These are phyloP conservation scores for Alternaria sp. DNA, from an alignment of 2,329 filamentous ascomycete genomes.

Conservation along the genomic window DNA sequence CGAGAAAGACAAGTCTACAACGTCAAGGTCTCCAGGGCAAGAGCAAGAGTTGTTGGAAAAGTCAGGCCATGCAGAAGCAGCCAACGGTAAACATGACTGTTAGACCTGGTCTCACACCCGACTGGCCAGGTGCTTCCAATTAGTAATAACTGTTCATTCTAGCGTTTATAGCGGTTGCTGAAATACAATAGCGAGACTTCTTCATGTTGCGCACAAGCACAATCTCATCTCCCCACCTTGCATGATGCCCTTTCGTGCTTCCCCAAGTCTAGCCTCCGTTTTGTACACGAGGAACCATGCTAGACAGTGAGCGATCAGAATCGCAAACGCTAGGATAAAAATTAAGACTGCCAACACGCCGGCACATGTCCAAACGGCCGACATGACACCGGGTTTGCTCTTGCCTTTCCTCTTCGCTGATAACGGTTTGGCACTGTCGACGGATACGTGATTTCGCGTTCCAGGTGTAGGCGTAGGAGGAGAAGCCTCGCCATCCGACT, in stretches of 20 bases:
- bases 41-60: not conserved
- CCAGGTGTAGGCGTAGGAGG: not conserved
- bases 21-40: not conserved
- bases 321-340: conserved; percentile 31
- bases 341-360: conserved; percentile 23
- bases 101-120: not conserved
- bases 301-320: conserved; percentile 39
- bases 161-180: conserved; percentile 4
- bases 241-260: conserved; percentile 34
- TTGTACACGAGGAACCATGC: conserved; percentile 44
- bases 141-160: not conserved
- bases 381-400: not conserved
- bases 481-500: not conserved
- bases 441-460: not conserved
- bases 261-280: conserved; percentile 38
- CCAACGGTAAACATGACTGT: not conserved
- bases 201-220: conserved; percentile 36
- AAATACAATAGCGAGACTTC: not conserved
- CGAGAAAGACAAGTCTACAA: not conserved
- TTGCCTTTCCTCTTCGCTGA: not conserved
- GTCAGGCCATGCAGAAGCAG: not conserved
- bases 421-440: not conserved
- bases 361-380: conserved; percentile 12
- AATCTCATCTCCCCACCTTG: conserved; percentile 44
- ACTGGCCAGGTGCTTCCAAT: not conserved